Conservation (phyloP, 805 yeast genomes). For the Myxozyma monticola region DNA sequence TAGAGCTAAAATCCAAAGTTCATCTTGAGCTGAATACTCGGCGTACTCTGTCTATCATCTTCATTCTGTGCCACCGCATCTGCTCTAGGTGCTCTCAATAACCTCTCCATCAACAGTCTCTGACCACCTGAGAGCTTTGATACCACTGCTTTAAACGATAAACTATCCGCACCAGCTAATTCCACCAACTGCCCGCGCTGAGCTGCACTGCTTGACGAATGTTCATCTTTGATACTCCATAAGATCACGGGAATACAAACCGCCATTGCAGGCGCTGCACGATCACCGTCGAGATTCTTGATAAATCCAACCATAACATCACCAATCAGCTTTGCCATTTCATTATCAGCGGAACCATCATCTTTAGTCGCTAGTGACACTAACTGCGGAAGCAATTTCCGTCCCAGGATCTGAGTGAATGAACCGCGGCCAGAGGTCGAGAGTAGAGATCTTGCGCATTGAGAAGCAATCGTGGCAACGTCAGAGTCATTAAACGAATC, state of each 20-base stretch:
- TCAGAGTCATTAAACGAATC: constrained; percentile 42
- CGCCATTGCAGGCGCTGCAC: constrained; percentile 36
- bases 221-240: constrained; percentile 19
- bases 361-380: constrained; percentile 39
- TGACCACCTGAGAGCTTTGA: constrained; percentile 47
- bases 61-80: neutral
- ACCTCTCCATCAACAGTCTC: constrained; percentile 23
- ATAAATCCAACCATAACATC: constrained; percentile 53
- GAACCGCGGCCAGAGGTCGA: constrained; percentile 38
- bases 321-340: constrained; percentile 41
- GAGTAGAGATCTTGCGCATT: constrained; percentile 62
- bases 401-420: constrained; percentile 44
- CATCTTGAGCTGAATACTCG: constrained; percentile 24
- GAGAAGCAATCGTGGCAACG: constrained; percentile 50
- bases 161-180: constrained; percentile 36
- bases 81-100: constrained; percentile 23
- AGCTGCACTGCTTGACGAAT: neutral
- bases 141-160: constrained; percentile 43
- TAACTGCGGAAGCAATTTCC: constrained; percentile 49
- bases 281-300: constrained; percentile 41
- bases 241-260: constrained; percentile 34
- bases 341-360: constrained; percentile 21
- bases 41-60: neutral
- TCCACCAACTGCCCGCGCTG: constrained; percentile 35
- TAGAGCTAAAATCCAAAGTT: constrained; percentile 17